A percentile compares a stretch with the other conserved stretches of the same genome.
These are phyloP conservation scores for Willaertia magna DNA, from an alignment of 208 protist species.

Conservation along the genomic window DNA sequence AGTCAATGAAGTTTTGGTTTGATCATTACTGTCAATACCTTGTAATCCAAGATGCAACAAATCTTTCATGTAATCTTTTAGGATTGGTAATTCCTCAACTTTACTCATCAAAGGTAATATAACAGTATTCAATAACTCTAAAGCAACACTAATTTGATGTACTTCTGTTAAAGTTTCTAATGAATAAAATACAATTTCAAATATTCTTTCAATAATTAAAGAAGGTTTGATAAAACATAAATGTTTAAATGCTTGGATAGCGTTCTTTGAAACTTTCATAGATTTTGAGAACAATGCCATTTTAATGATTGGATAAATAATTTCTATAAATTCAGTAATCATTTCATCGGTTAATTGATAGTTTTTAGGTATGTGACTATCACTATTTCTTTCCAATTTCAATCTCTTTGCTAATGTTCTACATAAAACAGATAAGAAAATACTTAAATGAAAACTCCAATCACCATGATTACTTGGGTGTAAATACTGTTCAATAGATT, in stretches of 20 bases:
- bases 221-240: not conserved
- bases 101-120: not conserved
- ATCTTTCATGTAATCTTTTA: not conserved
- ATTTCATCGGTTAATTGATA: not conserved
- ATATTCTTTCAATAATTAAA: not conserved
- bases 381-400: not conserved
- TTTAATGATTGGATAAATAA: not conserved
- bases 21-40: conserved; percentile 11
- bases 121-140: not conserved
- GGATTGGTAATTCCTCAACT: not conserved
- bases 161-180: conserved; percentile 12
- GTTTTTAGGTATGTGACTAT: not conserved
- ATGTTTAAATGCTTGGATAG: conserved; percentile 8
- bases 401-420: not conserved
- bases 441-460: not conserved
- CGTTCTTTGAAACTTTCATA: not conserved
- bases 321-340: not conserved
- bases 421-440: not conserved
- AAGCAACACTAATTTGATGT: not conserved
- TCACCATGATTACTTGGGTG: conserved; percentile 5
- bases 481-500: conserved; percentile 5
- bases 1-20: not conserved
- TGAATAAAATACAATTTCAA: not conserved
- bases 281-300: not conserved
- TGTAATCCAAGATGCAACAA: not conserved